phyloP scores from a whole-genome alignment of 768 basidiomycete genomes.

The Mycena rosella region DNA sequence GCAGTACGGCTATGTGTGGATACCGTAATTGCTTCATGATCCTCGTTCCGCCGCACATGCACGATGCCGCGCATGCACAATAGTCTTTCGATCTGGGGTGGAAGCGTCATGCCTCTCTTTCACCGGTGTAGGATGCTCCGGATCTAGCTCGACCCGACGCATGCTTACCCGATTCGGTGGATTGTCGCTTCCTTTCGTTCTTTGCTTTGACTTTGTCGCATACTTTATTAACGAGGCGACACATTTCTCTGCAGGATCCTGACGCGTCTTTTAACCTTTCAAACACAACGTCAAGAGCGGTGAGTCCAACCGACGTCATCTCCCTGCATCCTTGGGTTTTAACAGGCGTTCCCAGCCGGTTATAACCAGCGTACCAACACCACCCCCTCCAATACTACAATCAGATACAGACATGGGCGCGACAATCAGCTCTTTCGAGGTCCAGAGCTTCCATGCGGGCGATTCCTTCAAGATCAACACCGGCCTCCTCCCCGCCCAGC shows the following conservation, averaged over 20 bases:
- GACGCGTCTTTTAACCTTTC: slow-evolving; percentile 27
- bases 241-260: slow-evolving; percentile 31
- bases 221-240: slow-evolving; percentile 36
- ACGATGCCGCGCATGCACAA: slow-evolving; percentile 8
- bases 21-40: slow-evolving; percentile 36
- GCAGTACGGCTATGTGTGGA: slow-evolving; percentile 28
- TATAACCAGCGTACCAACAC: slow-evolving; percentile 19
- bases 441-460: slow-evolving; percentile 32
- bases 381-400: slow-evolving; percentile 20
- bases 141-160: slow-evolving; percentile 29
- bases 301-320: slow-evolving; percentile 35
- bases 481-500: slow-evolving; percentile 30
- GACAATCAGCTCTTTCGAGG: slow-evolving; percentile 37
- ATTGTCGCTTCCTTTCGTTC: slow-evolving; percentile 33
- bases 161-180: slow-evolving; percentile 24
- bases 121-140: slow-evolving; percentile 28
- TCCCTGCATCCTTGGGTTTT: slow-evolving; percentile 19
- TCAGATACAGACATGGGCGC: slow-evolving; percentile 33
- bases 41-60: slow-evolving; percentile 21
- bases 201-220: slow-evolving; percentile 24
- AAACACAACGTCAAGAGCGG: slow-evolving; percentile 29
- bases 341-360: slow-evolving; percentile 19
- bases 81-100: slow-evolving; percentile 23
- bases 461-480: slow-evolving; percentile 35
- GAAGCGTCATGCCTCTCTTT: slow-evolving; percentile 27